These are phyloP conservation scores for Mycena chlorophos DNA, from an alignment of 768 basidiomycete genomes.

Conservation along the genomic window DNA sequence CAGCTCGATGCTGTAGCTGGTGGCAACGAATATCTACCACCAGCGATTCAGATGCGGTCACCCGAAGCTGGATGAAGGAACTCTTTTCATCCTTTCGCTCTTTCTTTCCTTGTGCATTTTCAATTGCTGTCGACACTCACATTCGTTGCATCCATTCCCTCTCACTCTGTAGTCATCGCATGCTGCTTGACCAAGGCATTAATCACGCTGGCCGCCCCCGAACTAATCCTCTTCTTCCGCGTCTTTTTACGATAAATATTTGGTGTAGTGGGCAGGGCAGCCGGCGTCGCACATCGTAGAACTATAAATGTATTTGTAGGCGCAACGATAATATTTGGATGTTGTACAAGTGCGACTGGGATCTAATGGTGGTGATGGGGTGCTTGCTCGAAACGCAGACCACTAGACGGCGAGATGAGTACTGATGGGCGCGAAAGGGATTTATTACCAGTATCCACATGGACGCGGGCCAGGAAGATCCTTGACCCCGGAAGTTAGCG, in stretches of 20 bases:
- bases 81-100: constrained; percentile 22
- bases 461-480: constrained; percentile 85
- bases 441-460: constrained; percentile 47
- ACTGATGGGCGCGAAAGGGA: neutral
- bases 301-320: constrained; percentile 56
- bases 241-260: constrained; percentile 40
- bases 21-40: constrained; percentile 63
- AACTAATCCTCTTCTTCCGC: constrained; percentile 14
- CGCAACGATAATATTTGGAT: constrained; percentile 28
- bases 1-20: constrained; percentile 83
- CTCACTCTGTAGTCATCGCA: constrained; percentile 17
- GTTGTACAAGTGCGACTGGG: constrained; percentile 12
- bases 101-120: constrained; percentile 21
- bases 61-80: constrained; percentile 45
- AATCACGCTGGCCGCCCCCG: constrained; percentile 15
- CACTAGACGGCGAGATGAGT: constrained; percentile 47
- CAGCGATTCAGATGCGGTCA: constrained; percentile 70
- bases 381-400: constrained; percentile 86
- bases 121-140: constrained; percentile 23
- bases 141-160: constrained; percentile 20
- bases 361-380: constrained; percentile 67
- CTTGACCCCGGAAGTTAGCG: constrained; percentile 38
- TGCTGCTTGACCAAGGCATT: constrained; percentile 16
- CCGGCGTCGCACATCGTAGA: constrained; percentile 52
- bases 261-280: constrained; percentile 47